Percentiles rank a stretch among this genome's conserved stretches.
Evolutionary conservation across 805 yeast genomes (phyloP).

Genomic region (Hanseniaspora meyeri): DNA sequence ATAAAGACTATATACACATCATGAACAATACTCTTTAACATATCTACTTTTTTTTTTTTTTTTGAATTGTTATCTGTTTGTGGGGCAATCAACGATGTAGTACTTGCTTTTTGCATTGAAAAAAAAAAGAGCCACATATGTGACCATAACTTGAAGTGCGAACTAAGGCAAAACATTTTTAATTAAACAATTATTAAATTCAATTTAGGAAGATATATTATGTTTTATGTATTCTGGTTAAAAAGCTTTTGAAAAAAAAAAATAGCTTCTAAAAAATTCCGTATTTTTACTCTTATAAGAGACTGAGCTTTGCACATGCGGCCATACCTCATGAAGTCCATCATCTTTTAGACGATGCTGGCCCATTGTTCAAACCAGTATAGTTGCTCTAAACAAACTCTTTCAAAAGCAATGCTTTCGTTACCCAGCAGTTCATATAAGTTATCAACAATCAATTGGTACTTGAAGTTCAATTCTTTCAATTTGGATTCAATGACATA

Average conservation of each 20-base stretch:
- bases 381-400: constrained; percentile 13
- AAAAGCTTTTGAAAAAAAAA: neutral
- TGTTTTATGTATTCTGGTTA: neutral
- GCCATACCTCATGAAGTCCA: too few species aligned
- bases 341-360: neutral
- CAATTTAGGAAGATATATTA: neutral
- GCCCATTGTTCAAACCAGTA: constrained; percentile 14
- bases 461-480: constrained; percentile 11
- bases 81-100: too few species aligned
- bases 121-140: too few species aligned
- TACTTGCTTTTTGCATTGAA: too few species aligned
- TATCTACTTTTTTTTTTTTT: too few species aligned
- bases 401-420: constrained; percentile 12
- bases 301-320: too few species aligned
- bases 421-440: constrained; percentile 4
- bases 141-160: too few species aligned
- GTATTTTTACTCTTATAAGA: neutral
- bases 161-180: too few species aligned
- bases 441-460: constrained; percentile 12
- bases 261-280: neutral
- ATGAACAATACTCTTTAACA: neutral
- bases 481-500: constrained; percentile 11
- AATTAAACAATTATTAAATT: too few species aligned
- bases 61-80: too few species aligned
- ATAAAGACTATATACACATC: neutral